phyloP scores from a whole-genome alignment of 352 stramenopile species.

The Pythium folliculosum region DNA sequence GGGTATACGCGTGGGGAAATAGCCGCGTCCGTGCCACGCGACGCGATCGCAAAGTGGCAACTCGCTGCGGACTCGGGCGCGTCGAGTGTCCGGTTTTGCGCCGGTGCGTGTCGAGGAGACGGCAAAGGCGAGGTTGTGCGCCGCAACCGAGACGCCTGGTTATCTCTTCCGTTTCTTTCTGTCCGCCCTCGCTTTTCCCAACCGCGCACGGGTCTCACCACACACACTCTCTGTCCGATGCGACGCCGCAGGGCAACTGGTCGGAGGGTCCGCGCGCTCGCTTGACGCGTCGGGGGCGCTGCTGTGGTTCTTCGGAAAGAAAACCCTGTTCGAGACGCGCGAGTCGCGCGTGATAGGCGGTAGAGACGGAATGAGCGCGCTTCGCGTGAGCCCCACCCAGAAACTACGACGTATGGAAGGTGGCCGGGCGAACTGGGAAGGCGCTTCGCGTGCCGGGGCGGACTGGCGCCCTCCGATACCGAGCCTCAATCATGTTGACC shows the following conservation, averaged over 20 bases:
- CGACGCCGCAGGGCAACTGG: neutral
- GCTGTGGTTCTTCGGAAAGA: neutral
- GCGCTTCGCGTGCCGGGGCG: too few species aligned
- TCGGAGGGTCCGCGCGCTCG: neutral
- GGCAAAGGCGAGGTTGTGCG: neutral
- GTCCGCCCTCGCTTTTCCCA: neutral
- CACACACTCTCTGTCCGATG: neutral
- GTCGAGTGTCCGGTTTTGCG: constrained; percentile 3
- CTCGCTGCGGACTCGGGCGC: neutral
- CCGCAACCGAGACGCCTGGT: neutral
- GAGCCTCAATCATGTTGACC: neutral
- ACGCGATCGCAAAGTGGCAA: constrained; percentile 10
- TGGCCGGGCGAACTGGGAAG: neutral
- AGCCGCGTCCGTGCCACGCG: neutral
- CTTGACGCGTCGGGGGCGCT: neutral
- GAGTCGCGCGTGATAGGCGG: neutral
- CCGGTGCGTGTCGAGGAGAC: neutral
- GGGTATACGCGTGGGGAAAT: neutral
- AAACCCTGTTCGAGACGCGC: neutral
- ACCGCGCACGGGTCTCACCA: too few species aligned
- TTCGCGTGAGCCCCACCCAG: too few species aligned
- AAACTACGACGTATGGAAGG: too few species aligned
- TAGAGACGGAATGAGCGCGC: neutral
- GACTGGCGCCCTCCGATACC: neutral
- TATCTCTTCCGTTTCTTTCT: constrained; percentile 1